Conservation (phyloP, 352 stramenopile species). For the Thalassiosira mediterranea region DNA sequence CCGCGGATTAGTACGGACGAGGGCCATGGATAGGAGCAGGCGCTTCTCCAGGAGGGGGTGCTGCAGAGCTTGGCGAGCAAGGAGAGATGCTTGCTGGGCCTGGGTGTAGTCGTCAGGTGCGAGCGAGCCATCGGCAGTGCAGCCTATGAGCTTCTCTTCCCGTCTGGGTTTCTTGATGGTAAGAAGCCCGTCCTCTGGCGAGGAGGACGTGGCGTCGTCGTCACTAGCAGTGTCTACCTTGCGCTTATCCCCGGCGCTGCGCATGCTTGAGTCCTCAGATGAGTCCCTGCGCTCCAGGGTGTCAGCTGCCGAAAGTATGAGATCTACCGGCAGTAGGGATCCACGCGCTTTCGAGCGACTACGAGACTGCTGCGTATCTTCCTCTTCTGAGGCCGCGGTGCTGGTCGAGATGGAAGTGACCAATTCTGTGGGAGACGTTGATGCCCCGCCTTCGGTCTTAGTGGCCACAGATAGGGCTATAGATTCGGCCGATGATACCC, state of each 20-base stretch:
- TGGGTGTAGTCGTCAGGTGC: neutral
- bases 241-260: conserved; percentile 7
- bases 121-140: neutral
- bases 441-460: neutral
- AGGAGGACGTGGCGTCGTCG: neutral
- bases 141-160: conserved; percentile 15
- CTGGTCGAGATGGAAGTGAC: neutral
- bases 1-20: conserved; percentile 66
- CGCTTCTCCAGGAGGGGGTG: conserved; percentile 59
- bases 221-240: conserved; percentile 20
- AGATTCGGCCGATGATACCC: too few species aligned
- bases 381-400: too few species aligned
- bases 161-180: conserved; percentile 1
- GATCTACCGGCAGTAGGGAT: neutral
- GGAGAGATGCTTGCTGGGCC: conserved; percentile 16
- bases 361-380: neutral
- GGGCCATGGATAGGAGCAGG: conserved; percentile 75
- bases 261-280: too few species aligned
- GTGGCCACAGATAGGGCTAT: too few species aligned
- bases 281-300: conserved; percentile 19
- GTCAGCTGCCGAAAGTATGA: conserved; percentile 16
- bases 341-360: neutral
- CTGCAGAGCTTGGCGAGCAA: conserved; percentile 32
- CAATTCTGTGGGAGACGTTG: neutral
- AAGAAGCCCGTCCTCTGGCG: too few species aligned